A percentile compares a stretch with the other conserved stretches of the same genome.
phyloP scores from a whole-genome alignment of 2,329 filamentous ascomycete genomes.

The Botrytis galanthina region DNA sequence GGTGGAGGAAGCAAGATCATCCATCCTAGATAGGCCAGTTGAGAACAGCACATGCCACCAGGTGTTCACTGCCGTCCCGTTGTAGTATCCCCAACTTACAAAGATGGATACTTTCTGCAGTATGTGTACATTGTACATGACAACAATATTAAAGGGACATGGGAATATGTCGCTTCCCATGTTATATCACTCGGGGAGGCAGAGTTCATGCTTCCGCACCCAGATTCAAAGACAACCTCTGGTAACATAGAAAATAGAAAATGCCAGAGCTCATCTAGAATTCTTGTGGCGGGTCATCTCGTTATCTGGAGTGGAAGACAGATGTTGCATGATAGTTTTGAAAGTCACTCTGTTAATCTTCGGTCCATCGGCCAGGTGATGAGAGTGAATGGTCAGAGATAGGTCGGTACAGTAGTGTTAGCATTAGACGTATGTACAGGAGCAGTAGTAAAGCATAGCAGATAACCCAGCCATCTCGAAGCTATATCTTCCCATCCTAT shows the following conservation, averaged over 20 bases:
- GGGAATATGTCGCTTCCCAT: constrained; percentile 22
- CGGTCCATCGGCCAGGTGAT: not conserved
- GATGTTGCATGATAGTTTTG: not conserved
- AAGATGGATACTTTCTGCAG: constrained; percentile 15
- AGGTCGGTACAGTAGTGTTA: not conserved
- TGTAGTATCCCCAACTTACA: constrained; percentile 15
- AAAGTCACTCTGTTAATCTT: constrained; percentile 10
- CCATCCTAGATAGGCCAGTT: constrained; percentile 12
- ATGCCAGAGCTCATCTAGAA: constrained; percentile 15
- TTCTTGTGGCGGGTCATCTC: constrained; percentile 17
- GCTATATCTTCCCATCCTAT: not conserved
- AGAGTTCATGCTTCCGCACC: constrained; percentile 33
- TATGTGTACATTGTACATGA: constrained; percentile 28
- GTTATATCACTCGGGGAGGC: constrained; percentile 32
- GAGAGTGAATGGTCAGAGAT: not conserved
- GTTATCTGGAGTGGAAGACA: constrained; percentile 11
- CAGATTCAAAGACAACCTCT: constrained; percentile 26
- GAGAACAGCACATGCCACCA: constrained; percentile 31
- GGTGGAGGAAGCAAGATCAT: constrained; percentile 1
- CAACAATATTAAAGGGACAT: constrained; percentile 8
- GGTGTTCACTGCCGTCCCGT: constrained; percentile 28
- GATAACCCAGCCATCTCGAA: not conserved
- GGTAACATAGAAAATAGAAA: constrained; percentile 3
- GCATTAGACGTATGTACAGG: not conserved
- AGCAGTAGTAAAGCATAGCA: not conserved